These are phyloP conservation scores for Lentinus brumalis DNA, from an alignment of 768 basidiomycete genomes.

Conservation along the genomic window DNA sequence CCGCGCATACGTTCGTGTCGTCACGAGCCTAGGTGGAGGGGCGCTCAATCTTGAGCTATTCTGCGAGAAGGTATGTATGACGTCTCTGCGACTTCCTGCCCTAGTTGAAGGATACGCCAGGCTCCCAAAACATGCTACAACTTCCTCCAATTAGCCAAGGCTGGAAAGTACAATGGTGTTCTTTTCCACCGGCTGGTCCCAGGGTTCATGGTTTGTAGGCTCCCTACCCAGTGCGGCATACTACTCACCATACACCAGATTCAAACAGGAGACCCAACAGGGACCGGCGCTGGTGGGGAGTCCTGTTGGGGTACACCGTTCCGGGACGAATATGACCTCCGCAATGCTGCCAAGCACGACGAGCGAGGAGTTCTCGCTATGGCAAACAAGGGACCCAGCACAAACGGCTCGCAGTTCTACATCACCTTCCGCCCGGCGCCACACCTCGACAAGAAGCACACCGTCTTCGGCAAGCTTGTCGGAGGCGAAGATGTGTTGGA, in stretches of 20 bases:
- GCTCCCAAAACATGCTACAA: conserved; percentile 99
- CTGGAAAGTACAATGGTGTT: conserved; percentile 88
- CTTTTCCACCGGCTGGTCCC: conserved; percentile 93
- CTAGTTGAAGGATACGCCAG: conserved; percentile 38
- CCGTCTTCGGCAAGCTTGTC: conserved; percentile 96
- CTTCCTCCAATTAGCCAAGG: conserved; percentile 89
- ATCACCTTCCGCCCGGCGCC: conserved; percentile 83
- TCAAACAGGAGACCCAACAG: conserved; percentile 98
- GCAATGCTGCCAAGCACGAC: conserved; percentile 87
- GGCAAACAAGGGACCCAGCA: conserved; percentile 93
- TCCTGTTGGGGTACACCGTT: conserved; percentile 96
- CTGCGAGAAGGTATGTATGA: conserved; percentile 75
- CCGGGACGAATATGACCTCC: conserved; percentile 89
- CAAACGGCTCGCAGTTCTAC: conserved; percentile 96
- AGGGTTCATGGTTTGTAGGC: conserved; percentile 80
- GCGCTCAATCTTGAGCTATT: conserved; percentile 83
- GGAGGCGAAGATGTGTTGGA: conserved; percentile 92
- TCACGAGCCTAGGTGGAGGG: conserved; percentile 87
- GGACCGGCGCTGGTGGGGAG: conserved; percentile 91
- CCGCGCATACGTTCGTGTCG: conserved; percentile 93
- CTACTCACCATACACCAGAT: conserved; percentile 50
- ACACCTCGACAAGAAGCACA: conserved; percentile 91
- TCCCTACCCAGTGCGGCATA: neutral
- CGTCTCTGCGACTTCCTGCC: neutral
- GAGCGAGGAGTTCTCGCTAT: conserved; percentile 84